Base-by-base conservation (phyloP, 177 flowering plant genomes). In the Telopea speciosissima region DNA sequence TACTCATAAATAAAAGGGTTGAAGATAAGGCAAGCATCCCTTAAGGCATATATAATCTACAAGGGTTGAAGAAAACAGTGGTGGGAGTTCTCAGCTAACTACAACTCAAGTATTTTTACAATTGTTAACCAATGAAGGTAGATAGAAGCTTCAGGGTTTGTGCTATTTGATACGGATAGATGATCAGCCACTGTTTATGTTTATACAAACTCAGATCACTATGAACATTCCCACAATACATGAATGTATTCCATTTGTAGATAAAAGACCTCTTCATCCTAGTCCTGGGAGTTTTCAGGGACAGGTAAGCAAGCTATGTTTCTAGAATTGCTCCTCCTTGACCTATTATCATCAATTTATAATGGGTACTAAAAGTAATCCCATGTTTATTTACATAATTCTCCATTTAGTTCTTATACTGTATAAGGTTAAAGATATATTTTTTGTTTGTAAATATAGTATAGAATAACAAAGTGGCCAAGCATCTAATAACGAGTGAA, bases 31-130 rank as follows among this genome's bases (percentile, higher is more conserved):
- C n/a, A n/a, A n/a, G n/a, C n/a, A n/a, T n/a, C n/a, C n/a, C n/a
- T n/a, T n/a, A n/a, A n/a, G n/a, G n/a, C n/a, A n/a, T n/a, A n/a
- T n/a, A n/a, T n/a, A n/a, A n/a, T n/a, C n/a, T n/a, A n/a, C 19
- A 1, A 70, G 72, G 28, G 31, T 56, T 21, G 73, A 72, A 6
- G 76, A 36, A 28, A 80, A 73, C 49, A 77, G 74, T 31, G 69
- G 73, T 67, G 79, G 67, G 70, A 49, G 59, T 67, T 78, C 77
- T 59, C 84, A 79, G 25, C 67, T 76, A 49, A 70, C 77, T 17
- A 83, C 81, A 8, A 83, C 76, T 72, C 70, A 75, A 76, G 82
- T 83, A 16, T 86, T 86, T 71, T 86, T 88, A 0, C 90, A 86
- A 70, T 76, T 86, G 76, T 64, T 86, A 70, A 83, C 76, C 63